These are phyloP conservation scores for Talaromyces islandicus DNA, from an alignment of 2,329 filamentous ascomycete genomes.

Conservation along the genomic window DNA sequence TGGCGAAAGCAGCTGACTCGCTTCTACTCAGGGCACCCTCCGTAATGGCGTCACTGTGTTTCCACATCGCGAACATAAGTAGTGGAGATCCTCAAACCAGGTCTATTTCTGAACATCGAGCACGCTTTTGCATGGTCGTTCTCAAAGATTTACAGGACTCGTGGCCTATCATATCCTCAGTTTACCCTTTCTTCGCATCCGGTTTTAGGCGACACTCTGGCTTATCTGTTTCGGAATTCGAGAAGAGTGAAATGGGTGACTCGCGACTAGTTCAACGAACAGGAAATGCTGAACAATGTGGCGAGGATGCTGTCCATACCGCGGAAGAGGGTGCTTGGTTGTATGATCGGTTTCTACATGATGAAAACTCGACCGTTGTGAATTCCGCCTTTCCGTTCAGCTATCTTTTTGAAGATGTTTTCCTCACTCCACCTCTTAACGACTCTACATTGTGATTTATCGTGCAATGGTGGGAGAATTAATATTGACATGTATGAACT, in stretches of 20 bases:
- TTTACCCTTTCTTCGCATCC: slow-evolving; percentile 13
- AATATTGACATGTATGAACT: neutral
- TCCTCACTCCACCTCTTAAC: neutral
- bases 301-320: neutral
- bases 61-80: slow-evolving; percentile 16
- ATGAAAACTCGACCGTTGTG: slow-evolving; percentile 4
- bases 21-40: slow-evolving; percentile 10
- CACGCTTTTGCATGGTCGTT: slow-evolving; percentile 19
- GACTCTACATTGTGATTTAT: neutral
- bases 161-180: slow-evolving; percentile 15
- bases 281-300: neutral
- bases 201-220: slow-evolving; percentile 3
- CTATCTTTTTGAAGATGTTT: slow-evolving; percentile 12
- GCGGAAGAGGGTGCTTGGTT: neutral
- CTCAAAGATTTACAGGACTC: slow-evolving; percentile 17
- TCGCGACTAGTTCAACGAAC: neutral
- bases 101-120: slow-evolving; percentile 19
- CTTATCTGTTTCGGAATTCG: neutral
- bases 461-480: neutral
- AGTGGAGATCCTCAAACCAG: slow-evolving; percentile 9
- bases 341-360: slow-evolving; percentile 11
- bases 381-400: slow-evolving; percentile 13
- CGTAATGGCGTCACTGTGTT: slow-evolving; percentile 11
- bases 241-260: neutral
- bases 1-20: neutral